Conservation (phyloP, 257 asterid species). For the Datura wrightii region DNA sequence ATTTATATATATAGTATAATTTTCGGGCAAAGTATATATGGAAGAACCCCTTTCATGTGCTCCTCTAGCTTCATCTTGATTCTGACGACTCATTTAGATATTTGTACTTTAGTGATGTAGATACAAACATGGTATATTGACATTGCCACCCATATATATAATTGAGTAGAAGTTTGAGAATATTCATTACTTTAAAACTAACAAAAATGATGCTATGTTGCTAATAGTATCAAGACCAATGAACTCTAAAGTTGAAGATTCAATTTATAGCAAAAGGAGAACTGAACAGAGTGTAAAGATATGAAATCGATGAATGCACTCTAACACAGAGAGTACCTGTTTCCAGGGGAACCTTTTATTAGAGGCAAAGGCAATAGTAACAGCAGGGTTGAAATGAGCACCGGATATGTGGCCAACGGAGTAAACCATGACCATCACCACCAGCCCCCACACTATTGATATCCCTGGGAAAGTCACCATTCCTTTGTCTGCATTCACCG, state of each 20-base stretch:
- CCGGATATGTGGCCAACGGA: conserved; percentile 91
- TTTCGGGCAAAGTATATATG: background rate
- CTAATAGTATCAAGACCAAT: background rate
- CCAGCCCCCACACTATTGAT: conserved; percentile 81
- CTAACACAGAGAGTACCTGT: conserved; percentile 48
- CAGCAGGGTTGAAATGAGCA: conserved; percentile 94
- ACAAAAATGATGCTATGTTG: background rate
- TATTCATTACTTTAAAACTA: background rate
- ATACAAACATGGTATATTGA: background rate
- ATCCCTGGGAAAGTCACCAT: conserved; percentile 75
- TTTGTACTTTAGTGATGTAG: background rate
- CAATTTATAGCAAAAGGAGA: no score
- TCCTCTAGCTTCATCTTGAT: background rate
- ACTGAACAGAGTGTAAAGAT: no score
- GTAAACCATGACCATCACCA: conserved; percentile 85
- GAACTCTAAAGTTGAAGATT: background rate
- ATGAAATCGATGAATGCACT: no score
- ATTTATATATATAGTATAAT: background rate
- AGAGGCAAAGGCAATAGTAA: conserved; percentile 80
- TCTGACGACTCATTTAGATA: background rate
- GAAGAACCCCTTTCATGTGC: background rate
- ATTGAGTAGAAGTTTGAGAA: background rate
- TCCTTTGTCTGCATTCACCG: conserved; percentile 66
- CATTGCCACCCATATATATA: background rate
- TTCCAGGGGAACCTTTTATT: conserved; percentile 84